phyloP scores from a whole-genome alignment of 352 stramenopile genomes.

The Elongisporangium prolatum region DNA sequence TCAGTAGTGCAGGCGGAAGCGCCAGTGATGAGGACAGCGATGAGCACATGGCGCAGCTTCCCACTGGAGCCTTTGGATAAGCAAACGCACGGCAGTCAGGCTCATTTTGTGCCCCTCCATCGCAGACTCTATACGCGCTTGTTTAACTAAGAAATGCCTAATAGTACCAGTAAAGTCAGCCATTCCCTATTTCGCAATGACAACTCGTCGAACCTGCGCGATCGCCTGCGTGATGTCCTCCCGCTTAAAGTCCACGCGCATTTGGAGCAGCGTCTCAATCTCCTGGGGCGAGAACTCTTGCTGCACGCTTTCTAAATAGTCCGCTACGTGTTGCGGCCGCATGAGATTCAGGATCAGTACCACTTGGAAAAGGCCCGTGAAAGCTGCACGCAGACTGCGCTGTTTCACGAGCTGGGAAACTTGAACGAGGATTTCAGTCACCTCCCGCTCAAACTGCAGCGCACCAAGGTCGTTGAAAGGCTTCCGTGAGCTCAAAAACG shows the following conservation, averaged over 20 bases:
- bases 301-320: constrained; percentile 53
- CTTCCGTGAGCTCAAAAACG: constrained; percentile 49
- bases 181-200: not conserved
- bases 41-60: constrained; percentile 54
- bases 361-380: constrained; percentile 75
- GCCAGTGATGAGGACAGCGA: constrained; percentile 57
- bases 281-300: constrained; percentile 39
- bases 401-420: constrained; percentile 45
- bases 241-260: constrained; percentile 69
- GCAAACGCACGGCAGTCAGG: not conserved
- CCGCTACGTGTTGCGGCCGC: constrained; percentile 61
- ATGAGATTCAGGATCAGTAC: constrained; percentile 80
- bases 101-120: not conserved
- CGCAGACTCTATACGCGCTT: not conserved
- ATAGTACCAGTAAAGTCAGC: not conserved
- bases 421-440: constrained; percentile 53
- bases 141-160: not conserved
- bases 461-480: constrained; percentile 76
- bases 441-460: constrained; percentile 72
- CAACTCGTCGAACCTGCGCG: constrained; percentile 10
- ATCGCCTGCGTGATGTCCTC: constrained; percentile 44
- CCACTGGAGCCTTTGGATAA: constrained; percentile 55
- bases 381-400: constrained; percentile 54
- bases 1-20: constrained; percentile 31
- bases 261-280: constrained; percentile 49